Conservation (phyloP, 1,284 basidiomycete species). For the Cryptococcus floricola region DNA sequence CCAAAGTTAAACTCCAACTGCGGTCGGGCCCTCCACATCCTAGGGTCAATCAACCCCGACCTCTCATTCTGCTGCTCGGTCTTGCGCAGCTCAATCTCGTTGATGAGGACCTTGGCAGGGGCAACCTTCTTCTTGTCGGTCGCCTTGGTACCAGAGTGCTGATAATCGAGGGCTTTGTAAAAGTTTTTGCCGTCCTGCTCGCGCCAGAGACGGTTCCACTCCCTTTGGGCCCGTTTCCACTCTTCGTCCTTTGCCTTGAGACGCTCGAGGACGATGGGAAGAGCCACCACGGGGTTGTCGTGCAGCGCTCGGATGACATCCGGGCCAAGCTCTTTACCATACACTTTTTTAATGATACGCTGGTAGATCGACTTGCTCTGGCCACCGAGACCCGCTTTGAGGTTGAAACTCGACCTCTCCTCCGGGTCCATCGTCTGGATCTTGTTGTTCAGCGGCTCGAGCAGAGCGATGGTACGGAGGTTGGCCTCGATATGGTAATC, state of each 20-base stretch:
- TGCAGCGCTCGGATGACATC: constrained; percentile 90
- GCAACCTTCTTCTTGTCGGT: constrained; percentile 98
- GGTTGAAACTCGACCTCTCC: constrained; percentile 75
- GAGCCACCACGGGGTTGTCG: constrained; percentile 83
- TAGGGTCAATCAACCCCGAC: constrained; percentile 64
- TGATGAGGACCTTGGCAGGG: constrained; percentile 82
- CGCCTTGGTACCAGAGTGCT: constrained; percentile 88
- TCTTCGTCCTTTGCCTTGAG: constrained; percentile 96
- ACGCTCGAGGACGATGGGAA: constrained; percentile 86
- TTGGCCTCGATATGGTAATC: constrained; percentile 95
- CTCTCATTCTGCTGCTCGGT: constrained; percentile 69
- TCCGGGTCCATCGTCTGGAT: constrained; percentile 87
- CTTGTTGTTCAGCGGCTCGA: constrained; percentile 83
- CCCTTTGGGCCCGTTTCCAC: constrained; percentile 89
- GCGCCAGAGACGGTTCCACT: constrained; percentile 96
- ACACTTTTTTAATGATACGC: constrained; percentile 90
- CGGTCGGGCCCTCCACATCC: constrained; percentile 45
- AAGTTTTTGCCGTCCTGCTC: constrained; percentile 97
- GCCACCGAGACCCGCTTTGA: constrained; percentile 86
- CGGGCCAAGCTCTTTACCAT: constrained; percentile 69
- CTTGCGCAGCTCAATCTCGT: constrained; percentile 78
- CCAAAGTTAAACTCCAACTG: constrained; percentile 78
- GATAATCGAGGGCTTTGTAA: constrained; percentile 94
- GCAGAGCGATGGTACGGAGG: constrained; percentile 81
- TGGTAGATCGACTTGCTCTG: constrained; percentile 85